Percentiles rank a stretch among this genome's conserved stretches.
phyloP scores from a whole-genome alignment of 73 alveolate genomes.

The Chromera velia region DNA sequence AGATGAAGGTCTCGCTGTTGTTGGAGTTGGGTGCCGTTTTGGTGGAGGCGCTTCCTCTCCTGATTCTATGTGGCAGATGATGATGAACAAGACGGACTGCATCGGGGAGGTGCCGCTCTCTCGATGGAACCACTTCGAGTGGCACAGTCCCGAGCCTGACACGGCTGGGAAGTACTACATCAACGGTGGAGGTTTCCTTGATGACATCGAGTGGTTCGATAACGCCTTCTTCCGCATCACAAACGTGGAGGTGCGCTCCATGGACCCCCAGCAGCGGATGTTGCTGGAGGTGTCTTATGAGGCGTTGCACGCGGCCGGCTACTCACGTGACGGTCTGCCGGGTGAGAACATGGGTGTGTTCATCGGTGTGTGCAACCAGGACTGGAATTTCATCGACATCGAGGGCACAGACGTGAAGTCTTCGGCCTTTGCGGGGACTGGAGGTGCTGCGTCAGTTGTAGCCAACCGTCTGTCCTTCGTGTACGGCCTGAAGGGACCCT shows the following conservation, averaged over 20 bases:
- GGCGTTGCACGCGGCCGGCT: conserved; percentile 20
- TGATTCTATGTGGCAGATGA: background rate
- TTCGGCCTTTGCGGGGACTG: conserved; percentile 21
- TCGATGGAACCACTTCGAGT: conserved; percentile 19
- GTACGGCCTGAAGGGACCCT: conserved; percentile 37
- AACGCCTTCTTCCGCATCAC: conserved; percentile 22
- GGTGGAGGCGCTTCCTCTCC: background rate
- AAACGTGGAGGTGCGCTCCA: conserved; percentile 13
- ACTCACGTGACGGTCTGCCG: background rate
- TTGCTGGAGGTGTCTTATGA: conserved; percentile 18
- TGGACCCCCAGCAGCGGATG: conserved; percentile 44
- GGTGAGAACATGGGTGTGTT: background rate
- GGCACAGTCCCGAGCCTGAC: background rate
- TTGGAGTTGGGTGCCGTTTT: background rate
- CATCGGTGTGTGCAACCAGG: conserved; percentile 37
- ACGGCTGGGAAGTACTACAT: background rate
- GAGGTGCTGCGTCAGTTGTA: conserved; percentile 35
- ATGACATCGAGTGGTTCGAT: conserved; percentile 11
- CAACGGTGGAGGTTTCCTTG: conserved; percentile 12
- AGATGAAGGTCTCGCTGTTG: too few relatives aligned
- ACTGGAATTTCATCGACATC: conserved; percentile 5
- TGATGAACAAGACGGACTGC: conserved; percentile 8
- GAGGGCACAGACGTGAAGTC: background rate
- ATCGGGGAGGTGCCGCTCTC: conserved; percentile 22
- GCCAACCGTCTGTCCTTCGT: conserved; percentile 26